Evolutionary conservation across 768 basidiomycete genomes (phyloP), one percentile per base, ranked within the genome.

Genomic region (Trametes sanguinea): DNA sequence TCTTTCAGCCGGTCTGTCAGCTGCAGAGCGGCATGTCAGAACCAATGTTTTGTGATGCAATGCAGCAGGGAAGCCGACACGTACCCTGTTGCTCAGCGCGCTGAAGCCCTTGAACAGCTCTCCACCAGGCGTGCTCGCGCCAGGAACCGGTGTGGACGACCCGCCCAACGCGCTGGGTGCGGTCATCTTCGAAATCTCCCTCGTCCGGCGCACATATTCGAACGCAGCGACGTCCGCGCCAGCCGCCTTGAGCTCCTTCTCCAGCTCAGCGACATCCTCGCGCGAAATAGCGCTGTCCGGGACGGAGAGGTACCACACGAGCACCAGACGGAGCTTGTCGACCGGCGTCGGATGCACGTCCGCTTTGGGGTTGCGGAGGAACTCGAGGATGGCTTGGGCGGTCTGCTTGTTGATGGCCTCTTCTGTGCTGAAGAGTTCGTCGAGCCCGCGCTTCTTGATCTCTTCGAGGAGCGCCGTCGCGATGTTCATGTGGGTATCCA

Each of bases 401-500:
- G 86, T 90, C 80, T 94, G 94, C 72, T 94, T 94, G 30, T 82
- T 81, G 65, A 92, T 90, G 4, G 88, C 85, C 74, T 99, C 97
- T 78, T 99, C 97, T 32, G 88, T 87, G 70, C 95, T 95, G 78
- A 97, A 98, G n/a, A 99, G 81, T 69, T 96, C 96, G 74, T 99
- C 97, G 35, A 99, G 81, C 3, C 92, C 94, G 39, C 97, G 86
- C 61, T 87, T 88, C 77, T 98, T 98, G 78, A 99, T 97, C 40
- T 97, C 88, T 72, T 96, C 94, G 32, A 99, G 78, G 9, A 99
- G 77, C 16, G 95, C 90, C 11, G 95, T 97, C 40, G 96, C 96
- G 58, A 99, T 96, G 76, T 98, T 98, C 95, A 99, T 98, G 73
- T 99, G 97, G 3, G 95, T 94, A 73, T 99, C 97, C 29, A 99